A percentile compares a stretch with the other conserved stretches of the same genome.
Conservation (phyloP, 495 filamentous ascomycete genomes). For the Parmelia sp. region DNA sequence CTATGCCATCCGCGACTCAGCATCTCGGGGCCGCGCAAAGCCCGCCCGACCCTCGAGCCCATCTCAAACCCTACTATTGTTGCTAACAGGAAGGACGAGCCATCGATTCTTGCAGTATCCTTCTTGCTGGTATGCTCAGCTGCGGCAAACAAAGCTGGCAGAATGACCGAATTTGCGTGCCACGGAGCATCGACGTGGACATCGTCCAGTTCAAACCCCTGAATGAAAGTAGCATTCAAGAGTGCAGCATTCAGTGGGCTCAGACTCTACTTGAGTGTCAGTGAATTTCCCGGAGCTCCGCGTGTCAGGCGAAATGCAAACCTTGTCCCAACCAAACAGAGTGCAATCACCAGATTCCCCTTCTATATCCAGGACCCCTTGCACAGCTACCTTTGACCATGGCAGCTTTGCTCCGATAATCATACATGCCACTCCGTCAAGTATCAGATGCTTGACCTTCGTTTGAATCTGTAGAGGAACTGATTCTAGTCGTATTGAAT, state of each 20-base stretch:
- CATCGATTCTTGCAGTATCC: neutral
- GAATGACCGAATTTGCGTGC: neutral
- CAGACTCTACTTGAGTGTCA: too few relatives aligned
- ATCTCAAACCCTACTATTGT: constrained; percentile 37
- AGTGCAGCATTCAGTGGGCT: neutral
- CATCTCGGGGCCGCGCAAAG: constrained; percentile 36
- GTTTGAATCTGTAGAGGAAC: neutral
- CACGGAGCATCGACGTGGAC: neutral
- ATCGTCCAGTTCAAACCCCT: neutral
- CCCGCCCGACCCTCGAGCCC: constrained; percentile 38
- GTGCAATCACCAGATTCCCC: neutral
- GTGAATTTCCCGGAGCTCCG: too few relatives aligned
- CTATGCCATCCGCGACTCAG: constrained; percentile 41
- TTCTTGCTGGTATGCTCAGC: neutral
- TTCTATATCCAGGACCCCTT: neutral
- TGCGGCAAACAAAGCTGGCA: neutral
- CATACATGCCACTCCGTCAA: neutral
- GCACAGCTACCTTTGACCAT: neutral
- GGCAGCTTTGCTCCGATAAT: neutral
- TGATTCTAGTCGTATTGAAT: neutral
- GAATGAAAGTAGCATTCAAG: neutral
- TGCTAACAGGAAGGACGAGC: constrained; percentile 32
- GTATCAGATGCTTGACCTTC: neutral
- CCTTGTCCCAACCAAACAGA: neutral
- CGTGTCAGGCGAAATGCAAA: too few relatives aligned